phyloP scores from a whole-genome alignment of 2,329 filamentous ascomycete species.

The Scolecobasidium constrictum region DNA sequence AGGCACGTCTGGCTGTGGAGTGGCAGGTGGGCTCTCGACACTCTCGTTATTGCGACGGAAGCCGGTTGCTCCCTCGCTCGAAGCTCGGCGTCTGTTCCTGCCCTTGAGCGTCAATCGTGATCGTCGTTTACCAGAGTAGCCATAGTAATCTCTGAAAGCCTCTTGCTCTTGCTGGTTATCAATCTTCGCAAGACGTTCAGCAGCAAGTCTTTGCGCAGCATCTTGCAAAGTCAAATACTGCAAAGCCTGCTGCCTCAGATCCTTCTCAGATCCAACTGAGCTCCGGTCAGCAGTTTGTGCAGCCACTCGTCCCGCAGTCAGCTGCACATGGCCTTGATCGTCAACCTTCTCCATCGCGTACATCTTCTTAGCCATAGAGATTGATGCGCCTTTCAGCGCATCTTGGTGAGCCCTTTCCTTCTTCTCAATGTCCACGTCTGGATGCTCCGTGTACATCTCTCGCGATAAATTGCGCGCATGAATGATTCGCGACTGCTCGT shows the following conservation, averaged over 20 bases:
- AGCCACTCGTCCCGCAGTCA: conserved; percentile 21
- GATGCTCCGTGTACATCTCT: conserved; percentile 68
- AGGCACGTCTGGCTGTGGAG: conserved; percentile 11
- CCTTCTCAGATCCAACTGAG: conserved; percentile 24
- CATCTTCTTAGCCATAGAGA: conserved; percentile 85
- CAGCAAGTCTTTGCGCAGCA: conserved; percentile 73
- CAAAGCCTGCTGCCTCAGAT: conserved; percentile 42
- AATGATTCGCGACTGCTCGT: conserved; percentile 53
- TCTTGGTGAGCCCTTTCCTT: conserved; percentile 66
- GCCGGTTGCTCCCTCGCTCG: conserved; percentile 47
- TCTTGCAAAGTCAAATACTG: conserved; percentile 62
- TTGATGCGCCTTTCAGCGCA: conserved; percentile 66
- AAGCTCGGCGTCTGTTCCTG: conserved; percentile 44
- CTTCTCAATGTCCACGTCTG: conserved; percentile 58
- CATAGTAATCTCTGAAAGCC: conserved; percentile 69
- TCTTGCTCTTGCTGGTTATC: conserved; percentile 53
- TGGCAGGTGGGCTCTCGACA: conserved; percentile 26
- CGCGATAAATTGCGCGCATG: conserved; percentile 57
- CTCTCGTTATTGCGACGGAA: conserved; percentile 15
- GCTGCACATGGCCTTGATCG: conserved; percentile 36
- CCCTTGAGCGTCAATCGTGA: conserved; percentile 41
- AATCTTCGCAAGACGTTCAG: conserved; percentile 72
- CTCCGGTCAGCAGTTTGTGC: conserved; percentile 19
- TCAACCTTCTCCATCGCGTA: conserved; percentile 59
- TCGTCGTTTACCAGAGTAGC: conserved; percentile 39